phyloP scores from a whole-genome alignment of 140 eudicot species.

The Anethum foeniculum region DNA sequence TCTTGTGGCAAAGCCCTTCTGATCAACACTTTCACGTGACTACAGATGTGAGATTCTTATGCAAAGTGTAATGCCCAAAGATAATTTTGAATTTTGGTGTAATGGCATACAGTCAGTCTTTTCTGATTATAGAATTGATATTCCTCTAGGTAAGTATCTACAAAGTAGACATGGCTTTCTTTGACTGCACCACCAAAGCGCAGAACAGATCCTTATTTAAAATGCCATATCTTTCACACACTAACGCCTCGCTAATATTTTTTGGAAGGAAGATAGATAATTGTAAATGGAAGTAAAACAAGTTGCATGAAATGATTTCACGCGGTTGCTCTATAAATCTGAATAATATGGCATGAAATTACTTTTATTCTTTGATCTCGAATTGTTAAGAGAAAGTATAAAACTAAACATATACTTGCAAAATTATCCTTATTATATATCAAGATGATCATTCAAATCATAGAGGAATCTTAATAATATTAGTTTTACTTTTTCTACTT shows the following conservation, averaged over 20 bases:
- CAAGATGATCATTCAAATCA: too few relatives aligned
- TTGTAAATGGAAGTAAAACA: too few relatives aligned
- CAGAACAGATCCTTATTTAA: background rate
- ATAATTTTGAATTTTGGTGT: background rate
- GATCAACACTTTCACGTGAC: slow-evolving; percentile 34
- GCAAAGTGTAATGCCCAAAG: slow-evolving; percentile 5
- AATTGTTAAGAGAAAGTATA: too few relatives aligned
- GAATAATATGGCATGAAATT: too few relatives aligned
- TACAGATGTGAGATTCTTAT: background rate
- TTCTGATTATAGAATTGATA: slow-evolving; percentile 6
- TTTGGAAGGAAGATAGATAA: too few relatives aligned
- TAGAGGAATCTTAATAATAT: too few relatives aligned
- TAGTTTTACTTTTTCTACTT: too few relatives aligned
- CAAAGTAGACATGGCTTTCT: background rate
- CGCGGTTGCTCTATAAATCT: too few relatives aligned
- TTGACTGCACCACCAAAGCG: background rate
- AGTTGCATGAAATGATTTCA: too few relatives aligned
- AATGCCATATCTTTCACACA: background rate
- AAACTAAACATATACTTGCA: too few relatives aligned
- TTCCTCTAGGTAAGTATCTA: slow-evolving; percentile 5
- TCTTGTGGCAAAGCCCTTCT: slow-evolving; percentile 6
- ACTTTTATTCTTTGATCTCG: too few relatives aligned
- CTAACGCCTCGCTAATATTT: background rate
- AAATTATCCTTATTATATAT: too few relatives aligned
- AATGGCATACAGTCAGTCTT: background rate